Evolutionary conservation across 805 yeast genomes (phyloP), one percentile per base, ranked within the genome.

Genomic region (Zygotorulaspora danielsina): DNA sequence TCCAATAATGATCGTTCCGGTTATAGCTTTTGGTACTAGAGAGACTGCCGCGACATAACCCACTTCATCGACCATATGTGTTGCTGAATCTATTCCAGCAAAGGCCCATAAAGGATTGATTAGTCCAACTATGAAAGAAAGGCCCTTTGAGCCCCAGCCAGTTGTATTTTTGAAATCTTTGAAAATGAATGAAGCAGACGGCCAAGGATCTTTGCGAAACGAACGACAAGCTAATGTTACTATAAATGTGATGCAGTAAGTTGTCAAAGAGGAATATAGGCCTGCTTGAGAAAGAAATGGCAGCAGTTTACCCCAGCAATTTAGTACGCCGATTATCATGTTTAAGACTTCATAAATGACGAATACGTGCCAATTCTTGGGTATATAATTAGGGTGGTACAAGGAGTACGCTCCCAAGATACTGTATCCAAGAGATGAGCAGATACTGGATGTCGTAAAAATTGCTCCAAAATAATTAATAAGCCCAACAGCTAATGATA

Each of bases 81-180:
- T 78, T 2, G 85, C 84, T 41, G 79, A 75, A 53, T 81, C 88
- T 35, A 79, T 67, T 48, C 86, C 79, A 19, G 78, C 70, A 64
- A 79, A 79, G 7, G 81, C 75, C 84, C 84, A 81, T 40, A 77
- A 74, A 5, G 85, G 83, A 54, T 79, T 79, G 48, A 80, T 73
- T 34, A 80, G 60, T n/a, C 87, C 86, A n/a, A 78, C 75, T 40
- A 80, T 71, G 54, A 79, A 77, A 0, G 84, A 81, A 57, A 79
- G 71, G 19, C 75, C 84, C 1, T 73, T 48, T 2, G 73, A 66
- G 7, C 65, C 48, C 83, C 84, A 79, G 27, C 85, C 85, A 1
- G 84, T 77, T 20, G 64, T 70, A 53, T 77, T 77, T 22, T 68
- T 58, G 45, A 76, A 78, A 15, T 69, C 65, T 3, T 61, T 68